Evolutionary conservation across 352 stramenopile species (phyloP).

Genomic region (Pythium volutum): DNA sequence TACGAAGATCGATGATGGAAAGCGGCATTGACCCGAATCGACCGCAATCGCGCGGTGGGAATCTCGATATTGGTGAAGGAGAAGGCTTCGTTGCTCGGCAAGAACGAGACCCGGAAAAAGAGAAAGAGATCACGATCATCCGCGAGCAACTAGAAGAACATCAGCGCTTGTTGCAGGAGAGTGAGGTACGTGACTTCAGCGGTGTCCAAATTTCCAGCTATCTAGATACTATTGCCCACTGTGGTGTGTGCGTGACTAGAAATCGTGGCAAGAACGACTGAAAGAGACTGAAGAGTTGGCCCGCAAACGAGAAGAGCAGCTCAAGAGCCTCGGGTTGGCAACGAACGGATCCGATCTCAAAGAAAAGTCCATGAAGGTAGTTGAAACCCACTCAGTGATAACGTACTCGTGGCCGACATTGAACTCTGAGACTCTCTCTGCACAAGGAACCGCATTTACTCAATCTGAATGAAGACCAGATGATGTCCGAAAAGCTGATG

Average conservation of each 20-base stretch:
- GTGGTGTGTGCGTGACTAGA: constrained; percentile 28
- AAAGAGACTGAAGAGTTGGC: constrained; percentile 84
- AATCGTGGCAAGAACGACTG: constrained; percentile 77
- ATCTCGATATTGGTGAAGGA: constrained; percentile 13
- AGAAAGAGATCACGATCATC: constrained; percentile 57
- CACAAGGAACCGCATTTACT: constrained; percentile 68
- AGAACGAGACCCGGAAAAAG: constrained; percentile 41
- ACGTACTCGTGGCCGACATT: too few relatives aligned
- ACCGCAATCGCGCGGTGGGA: constrained; percentile 43
- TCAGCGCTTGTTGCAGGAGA: constrained; percentile 68
- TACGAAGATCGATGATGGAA: constrained; percentile 70
- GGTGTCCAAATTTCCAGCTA: background rate
- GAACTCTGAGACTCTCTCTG: background rate
- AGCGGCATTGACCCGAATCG: constrained; percentile 50
- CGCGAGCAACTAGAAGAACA: constrained; percentile 77
- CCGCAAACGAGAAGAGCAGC: constrained; percentile 72
- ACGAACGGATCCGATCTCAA: constrained; percentile 60
- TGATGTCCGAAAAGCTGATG: constrained; percentile 80
- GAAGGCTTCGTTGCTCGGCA: background rate
- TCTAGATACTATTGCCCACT: background rate
- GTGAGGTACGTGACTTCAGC: constrained; percentile 35
- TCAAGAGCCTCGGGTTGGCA: constrained; percentile 63
- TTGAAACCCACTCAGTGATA: background rate
- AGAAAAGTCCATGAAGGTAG: constrained; percentile 44
- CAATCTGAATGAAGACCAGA: constrained; percentile 86